phyloP scores from a whole-genome alignment of 768 basidiomycete species.

The Boletus rubescentipes region DNA sequence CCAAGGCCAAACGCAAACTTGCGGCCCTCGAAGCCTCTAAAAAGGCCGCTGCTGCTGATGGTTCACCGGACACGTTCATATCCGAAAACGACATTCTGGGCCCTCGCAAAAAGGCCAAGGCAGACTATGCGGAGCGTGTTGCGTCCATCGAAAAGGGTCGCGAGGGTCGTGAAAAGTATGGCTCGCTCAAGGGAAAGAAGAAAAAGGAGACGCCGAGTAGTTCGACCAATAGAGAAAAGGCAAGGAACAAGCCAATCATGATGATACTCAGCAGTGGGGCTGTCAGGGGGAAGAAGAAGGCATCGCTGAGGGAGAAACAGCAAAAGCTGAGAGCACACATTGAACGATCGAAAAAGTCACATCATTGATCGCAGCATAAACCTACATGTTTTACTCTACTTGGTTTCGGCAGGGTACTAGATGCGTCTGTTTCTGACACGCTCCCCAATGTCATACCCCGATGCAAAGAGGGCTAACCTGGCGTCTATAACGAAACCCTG shows the following conservation, averaged over 20 bases:
- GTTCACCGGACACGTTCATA: constrained; percentile 55
- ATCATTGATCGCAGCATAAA: constrained; percentile 19
- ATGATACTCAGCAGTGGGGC: constrained; percentile 80
- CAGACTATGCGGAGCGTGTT: constrained; percentile 91
- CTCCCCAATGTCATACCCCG: constrained; percentile 62
- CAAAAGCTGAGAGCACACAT: constrained; percentile 75
- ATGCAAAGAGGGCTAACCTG: constrained; percentile 70
- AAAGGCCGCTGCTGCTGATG: constrained; percentile 48
- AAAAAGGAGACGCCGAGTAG: constrained; percentile 80
- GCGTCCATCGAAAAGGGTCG: constrained; percentile 90
- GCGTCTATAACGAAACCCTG: constrained; percentile 74
- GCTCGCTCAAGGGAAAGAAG: constrained; percentile 88
- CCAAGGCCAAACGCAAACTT: constrained; percentile 86
- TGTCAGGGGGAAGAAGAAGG: constrained; percentile 82
- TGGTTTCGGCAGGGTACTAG: constrained; percentile 2
- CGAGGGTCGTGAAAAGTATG: constrained; percentile 93
- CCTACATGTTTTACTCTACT: background rate
- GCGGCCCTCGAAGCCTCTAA: constrained; percentile 73
- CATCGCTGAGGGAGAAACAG: constrained; percentile 79
- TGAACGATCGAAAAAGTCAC: constrained; percentile 59
- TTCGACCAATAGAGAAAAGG: constrained; percentile 90
- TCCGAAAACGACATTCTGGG: constrained; percentile 93
- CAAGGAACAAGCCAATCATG: constrained; percentile 93
- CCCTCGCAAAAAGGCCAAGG: constrained; percentile 89
- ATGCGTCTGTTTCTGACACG: constrained; percentile 32